Base-by-base conservation (phyloP, 768 basidiomycete species). In the Leccinum sublutescens region DNA sequence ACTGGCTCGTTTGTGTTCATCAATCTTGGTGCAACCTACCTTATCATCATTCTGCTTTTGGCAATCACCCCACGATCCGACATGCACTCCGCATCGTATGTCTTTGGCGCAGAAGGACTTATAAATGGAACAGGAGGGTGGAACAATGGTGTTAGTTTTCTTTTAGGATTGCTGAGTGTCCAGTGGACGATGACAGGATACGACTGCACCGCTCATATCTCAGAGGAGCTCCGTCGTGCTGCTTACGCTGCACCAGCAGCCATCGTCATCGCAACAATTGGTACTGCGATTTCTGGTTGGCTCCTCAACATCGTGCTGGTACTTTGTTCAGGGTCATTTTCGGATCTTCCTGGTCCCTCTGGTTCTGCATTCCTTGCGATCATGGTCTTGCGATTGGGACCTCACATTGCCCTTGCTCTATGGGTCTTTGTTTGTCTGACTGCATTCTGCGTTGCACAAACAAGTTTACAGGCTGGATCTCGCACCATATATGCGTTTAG, bases 261-360 rank as follows among this genome's bases (percentile, higher is more conserved):
- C 5, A 79, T 80, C 60, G 72, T 80, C 62, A 74, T 76, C 17
- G 77, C 80, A 25, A 75, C 74, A 21, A 68, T 81, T 36, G 81
- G 81, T 29, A 81, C 80, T 0, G 77, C 75, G 47, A 63, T 80
- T n/a, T 67, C 80, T 53, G 84, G 85, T 36, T 87, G 85, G 85
- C 63, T 87, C n/a, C 80, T 87, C 56, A 87, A 87, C 69, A 84
- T 88, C 60, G 78, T 78, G 3, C 69, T 87, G 47, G 74, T 87
- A 10, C 75, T 87, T n/a, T 86, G 83, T 68, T 82, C 82, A 1
- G 83, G 83, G 10, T 73, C 78, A 31, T 68, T 82, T 64, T 68
- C 48, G 34, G 69, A 78, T 59, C 78, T 86, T 9, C 83, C 84
- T 0, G 84, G 83, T 2, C 68, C 78, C 1, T 80, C 81, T 4